Evolutionary conservation across 1,284 basidiomycete species (phyloP), one percentile per base, ranked within the genome.

Genomic region (Ustilago nuda): DNA sequence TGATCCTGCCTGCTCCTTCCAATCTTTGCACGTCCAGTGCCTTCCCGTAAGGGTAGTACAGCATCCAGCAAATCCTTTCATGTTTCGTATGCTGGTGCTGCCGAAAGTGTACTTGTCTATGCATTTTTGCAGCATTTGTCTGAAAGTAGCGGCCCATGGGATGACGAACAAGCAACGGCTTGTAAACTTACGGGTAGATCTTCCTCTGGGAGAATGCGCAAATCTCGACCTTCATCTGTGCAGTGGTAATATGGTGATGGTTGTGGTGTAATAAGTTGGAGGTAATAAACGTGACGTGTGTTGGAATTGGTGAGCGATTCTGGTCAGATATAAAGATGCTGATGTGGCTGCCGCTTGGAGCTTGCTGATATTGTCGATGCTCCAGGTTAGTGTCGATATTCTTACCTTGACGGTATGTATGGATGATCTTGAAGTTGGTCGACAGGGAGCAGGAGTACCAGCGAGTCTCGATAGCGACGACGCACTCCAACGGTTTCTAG

Each of bases 171-270:
- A 51, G 39, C 36, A 9, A 50, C 23, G 50, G 48, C 45, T 57
- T 62, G 62, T 48, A 32, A 50, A 82, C 81, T 78, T 81, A 82
- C 81, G 83, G 84, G 82, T 85, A 85, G 77, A 85, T 84, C 84
- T 83, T 85, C 72, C 78, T 71, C 58, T 82, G 82, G 58, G 82
- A 84, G 83, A 85, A 85, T 51, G 84, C 80, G 79, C 82, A 83
- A 64, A 81, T 83, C 70, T 85, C 84, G 82, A 85, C 82, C 84
- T 85, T 85, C 84, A 85, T 85, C 79, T 79, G 74, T 79, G 56
- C 37, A 55, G 37, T 15, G n/a, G n/a, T 17, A 19, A 45, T 45
- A 45, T 45, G 43, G 48, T 48, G 39, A 54, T 7, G 45, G 19
- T 56, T 8, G 55, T 55, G 55, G 46, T 50, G 27, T 27, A 32